A percentile compares a stretch with the other conserved stretches of the same genome.
phyloP scores from a whole-genome alignment of 2,329 filamentous ascomycete genomes.

The Xylaria sp. region DNA sequence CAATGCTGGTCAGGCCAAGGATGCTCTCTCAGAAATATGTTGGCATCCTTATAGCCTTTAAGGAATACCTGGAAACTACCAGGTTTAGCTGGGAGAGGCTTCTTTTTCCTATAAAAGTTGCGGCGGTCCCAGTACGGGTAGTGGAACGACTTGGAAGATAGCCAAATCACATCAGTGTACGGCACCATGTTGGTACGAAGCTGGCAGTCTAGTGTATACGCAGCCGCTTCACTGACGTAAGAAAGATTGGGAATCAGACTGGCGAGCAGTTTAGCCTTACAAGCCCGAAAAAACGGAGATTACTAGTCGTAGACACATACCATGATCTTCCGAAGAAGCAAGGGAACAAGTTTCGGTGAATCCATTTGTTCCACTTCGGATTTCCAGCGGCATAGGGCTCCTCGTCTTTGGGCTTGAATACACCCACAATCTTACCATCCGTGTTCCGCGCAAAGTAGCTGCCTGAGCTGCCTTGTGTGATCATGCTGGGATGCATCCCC shows the following conservation, averaged over 20 bases:
- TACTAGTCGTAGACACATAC: conserved; percentile 35
- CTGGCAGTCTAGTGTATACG: conserved; percentile 88
- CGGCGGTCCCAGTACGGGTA: conserved; percentile 97
- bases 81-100: conserved; percentile 78
- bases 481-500: conserved; percentile 90
- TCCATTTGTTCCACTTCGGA: conserved; percentile 99
- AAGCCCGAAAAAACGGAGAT: background rate
- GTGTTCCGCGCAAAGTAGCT: conserved; percentile 95
- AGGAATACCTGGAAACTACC: conserved; percentile 97
- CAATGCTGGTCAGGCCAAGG: conserved; percentile 92
- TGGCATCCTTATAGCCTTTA: conserved; percentile 95
- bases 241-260: conserved; percentile 92
- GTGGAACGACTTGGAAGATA: conserved; percentile 95
- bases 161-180: conserved; percentile 89
- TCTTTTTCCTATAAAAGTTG: conserved; percentile 81
- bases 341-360: conserved; percentile 93
- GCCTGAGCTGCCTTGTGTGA: conserved; percentile 92
- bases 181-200: conserved; percentile 88
- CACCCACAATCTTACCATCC: conserved; percentile 89
- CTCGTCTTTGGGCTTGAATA: conserved; percentile 99
- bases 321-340: conserved; percentile 95
- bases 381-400: conserved; percentile 96
- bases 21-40: conserved; percentile 87
- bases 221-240: conserved; percentile 95
- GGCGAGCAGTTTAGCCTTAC: conserved; percentile 14